phyloP scores from a whole-genome alignment of 2,329 filamentous ascomycete genomes.

The Aulographum hederae region DNA sequence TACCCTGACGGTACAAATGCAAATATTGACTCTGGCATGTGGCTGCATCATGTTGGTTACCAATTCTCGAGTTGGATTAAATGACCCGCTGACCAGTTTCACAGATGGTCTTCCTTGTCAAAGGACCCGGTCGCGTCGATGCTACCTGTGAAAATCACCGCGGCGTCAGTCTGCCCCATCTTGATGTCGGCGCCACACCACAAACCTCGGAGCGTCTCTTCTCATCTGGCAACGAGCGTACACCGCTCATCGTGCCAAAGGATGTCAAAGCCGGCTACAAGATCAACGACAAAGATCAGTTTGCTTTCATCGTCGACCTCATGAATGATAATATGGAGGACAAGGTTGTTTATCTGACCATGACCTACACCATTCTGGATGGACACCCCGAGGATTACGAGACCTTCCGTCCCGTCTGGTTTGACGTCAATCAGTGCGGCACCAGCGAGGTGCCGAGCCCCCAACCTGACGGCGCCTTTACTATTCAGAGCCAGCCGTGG shows the following conservation, averaged over 20 bases:
- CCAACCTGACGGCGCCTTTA: neutral
- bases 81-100: too few relatives aligned
- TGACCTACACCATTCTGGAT: slow-evolving; percentile 4
- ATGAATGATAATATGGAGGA: slow-evolving; percentile 5
- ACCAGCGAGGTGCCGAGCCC: slow-evolving; percentile 1
- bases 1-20: slow-evolving; percentile 3
- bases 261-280: slow-evolving; percentile 2
- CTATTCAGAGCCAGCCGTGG: neutral
- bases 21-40: neutral
- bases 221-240: slow-evolving; percentile 3
- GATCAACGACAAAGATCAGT: slow-evolving; percentile 1
- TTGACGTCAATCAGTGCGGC: slow-evolving; percentile 4
- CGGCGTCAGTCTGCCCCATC: slow-evolving; percentile 2
- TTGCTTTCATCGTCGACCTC: slow-evolving; percentile 5
- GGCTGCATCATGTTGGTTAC: neutral
- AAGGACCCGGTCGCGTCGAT: slow-evolving; percentile 2
- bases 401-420: slow-evolving; percentile 4
- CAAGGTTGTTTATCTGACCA: slow-evolving; percentile 2
- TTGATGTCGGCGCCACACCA: slow-evolving; percentile 3
- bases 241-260: neutral
- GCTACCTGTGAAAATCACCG: slow-evolving; percentile 1
- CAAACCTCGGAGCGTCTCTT: slow-evolving; percentile 3
- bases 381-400: slow-evolving; percentile 1
- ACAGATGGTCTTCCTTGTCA: too few relatives aligned
- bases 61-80: too few relatives aligned